phyloP scores from a whole-genome alignment of 768 basidiomycete species.

The Calocera viscosa region DNA sequence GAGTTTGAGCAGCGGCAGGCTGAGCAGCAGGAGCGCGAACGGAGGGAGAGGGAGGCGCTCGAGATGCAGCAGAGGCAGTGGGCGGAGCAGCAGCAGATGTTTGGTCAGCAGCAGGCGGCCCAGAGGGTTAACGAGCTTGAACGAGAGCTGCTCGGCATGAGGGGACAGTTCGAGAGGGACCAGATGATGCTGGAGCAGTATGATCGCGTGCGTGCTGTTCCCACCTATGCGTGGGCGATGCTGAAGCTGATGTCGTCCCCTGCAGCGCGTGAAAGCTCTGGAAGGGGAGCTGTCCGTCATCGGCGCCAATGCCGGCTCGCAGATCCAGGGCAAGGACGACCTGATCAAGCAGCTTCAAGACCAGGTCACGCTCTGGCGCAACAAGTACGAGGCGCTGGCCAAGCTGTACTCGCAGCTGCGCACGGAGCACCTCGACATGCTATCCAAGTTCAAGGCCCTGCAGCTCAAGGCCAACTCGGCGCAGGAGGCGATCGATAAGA shows the following conservation, averaged over 20 bases:
- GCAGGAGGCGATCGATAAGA: conserved; percentile 92
- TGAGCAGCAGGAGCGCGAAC: conserved; percentile 77
- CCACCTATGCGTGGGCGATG: too few relatives aligned
- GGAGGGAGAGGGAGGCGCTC: conserved; percentile 79
- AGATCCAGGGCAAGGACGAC: conserved; percentile 85
- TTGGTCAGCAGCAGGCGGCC: conserved; percentile 47
- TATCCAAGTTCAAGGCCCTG: conserved; percentile 92
- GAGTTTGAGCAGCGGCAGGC: conserved; percentile 85
- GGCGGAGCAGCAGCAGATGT: conserved; percentile 61
- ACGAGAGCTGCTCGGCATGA: conserved; percentile 78
- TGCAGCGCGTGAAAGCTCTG: conserved; percentile 84
- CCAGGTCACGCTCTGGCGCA: conserved; percentile 92
- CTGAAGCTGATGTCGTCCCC: too few relatives aligned
- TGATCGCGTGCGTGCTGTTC: conserved; percentile 57
- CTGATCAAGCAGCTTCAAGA: conserved; percentile 91
- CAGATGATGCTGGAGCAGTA: conserved; percentile 97
- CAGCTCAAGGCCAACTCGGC: conserved; percentile 97
- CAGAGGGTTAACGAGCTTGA: conserved; percentile 74
- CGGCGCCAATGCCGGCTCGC: conserved; percentile 63
- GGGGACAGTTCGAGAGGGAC: conserved; percentile 95
- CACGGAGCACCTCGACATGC: conserved; percentile 92
- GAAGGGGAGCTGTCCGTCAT: conserved; percentile 77
- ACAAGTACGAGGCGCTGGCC: conserved; percentile 96
- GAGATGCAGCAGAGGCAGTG: conserved; percentile 44
- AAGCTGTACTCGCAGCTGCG: conserved; percentile 98